Evolutionary conservation across 176 grass and related monocot genomes (phyloP).

Genomic region (Metroxylon sagu): DNA sequence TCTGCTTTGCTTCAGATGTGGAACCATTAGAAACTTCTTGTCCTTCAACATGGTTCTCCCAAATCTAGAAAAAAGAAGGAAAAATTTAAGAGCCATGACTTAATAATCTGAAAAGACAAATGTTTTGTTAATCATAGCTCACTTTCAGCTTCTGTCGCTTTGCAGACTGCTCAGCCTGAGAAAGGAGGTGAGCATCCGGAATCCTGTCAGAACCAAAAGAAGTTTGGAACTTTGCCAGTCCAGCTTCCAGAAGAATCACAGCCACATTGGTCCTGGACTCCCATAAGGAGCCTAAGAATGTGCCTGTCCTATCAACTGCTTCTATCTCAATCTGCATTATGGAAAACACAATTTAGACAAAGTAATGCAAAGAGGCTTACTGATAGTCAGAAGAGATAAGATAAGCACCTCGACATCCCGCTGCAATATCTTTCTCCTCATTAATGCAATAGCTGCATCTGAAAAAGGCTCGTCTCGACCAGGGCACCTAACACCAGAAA

Average conservation of each 20-base stretch:
- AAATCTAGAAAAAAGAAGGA: conserved; percentile 50
- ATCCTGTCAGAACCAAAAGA: conserved; percentile 83
- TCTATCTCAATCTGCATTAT: conserved; percentile 85
- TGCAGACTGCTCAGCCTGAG: conserved; percentile 70
- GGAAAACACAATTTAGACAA: conserved; percentile 6
- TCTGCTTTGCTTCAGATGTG: conserved; percentile 57
- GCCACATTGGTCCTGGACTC: conserved; percentile 82
- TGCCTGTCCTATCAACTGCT: conserved; percentile 83
- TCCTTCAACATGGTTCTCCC: conserved; percentile 91
- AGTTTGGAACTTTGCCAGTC: conserved; percentile 68
- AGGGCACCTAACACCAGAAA: conserved; percentile 93
- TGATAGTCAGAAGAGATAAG: conserved; percentile 1
- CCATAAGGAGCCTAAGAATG: conserved; percentile 88
- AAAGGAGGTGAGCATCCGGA: conserved; percentile 54
- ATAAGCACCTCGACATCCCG: conserved; percentile 72
- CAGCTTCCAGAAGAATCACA: conserved; percentile 67
- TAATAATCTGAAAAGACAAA: too few relatives aligned
- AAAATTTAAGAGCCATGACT: too few relatives aligned
- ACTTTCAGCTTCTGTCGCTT: conserved; percentile 88
- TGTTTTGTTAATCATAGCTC: conserved; percentile 1
- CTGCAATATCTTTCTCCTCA: conserved; percentile 83
- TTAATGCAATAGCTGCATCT: conserved; percentile 92
- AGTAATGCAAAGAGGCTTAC: background rate
- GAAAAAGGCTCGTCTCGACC: conserved; percentile 76
- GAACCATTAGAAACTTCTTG: conserved; percentile 73